Base-by-base conservation (phyloP, 768 basidiomycete species). In the Mycena rebaudengoi region DNA sequence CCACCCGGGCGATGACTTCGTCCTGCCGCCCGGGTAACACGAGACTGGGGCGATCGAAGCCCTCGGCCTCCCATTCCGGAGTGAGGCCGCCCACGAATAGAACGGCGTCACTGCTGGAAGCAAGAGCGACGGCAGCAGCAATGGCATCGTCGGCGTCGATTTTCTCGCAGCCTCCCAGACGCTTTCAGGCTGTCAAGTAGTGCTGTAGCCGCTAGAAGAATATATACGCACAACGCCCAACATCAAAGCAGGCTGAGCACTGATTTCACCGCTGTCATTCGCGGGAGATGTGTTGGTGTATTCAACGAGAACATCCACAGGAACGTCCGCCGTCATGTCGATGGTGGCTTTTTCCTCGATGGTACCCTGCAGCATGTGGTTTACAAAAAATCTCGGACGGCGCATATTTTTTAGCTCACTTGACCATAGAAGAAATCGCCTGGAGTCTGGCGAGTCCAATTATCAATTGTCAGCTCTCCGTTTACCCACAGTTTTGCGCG, bases 21-120 rank as follows among this genome's bases (percentile, higher is more conserved):
- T 91, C 83, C 66, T 87, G 86, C 14, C 77, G 71, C 5, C 86
- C 85, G 44, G 90, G 90, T 69, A 91, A 78, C 45, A 81, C 74
- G 25, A 92, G 77, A 2, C 85, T 82, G 13, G 85, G 85, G 33
- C 91, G 78, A 67, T 92, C 91, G 67, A 89, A 91, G 8, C 89
- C 89, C 74, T 92, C 91, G 63, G 86, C 87, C 76, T 92, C 90
- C 87, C 88, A 91, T 74, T 92, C 88, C 0, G 86, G 85, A 29
- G 86, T 86, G 21, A 91, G 78, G 5, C 91, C 90, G 12, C 76
- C 85, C 61, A 90, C 79, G 66, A 86, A 79, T 67, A 89, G 75
- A 46, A 87, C 90, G 40, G 81, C 82, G 72, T 91, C 89, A 18
- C 79, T 81, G 5, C 79, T 69, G 6, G 77, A 73, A 1, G 90